These are phyloP conservation scores for Trypanosoma brucei DNA, from an alignment of 208 protist genomes.

Conservation along the genomic window DNA sequence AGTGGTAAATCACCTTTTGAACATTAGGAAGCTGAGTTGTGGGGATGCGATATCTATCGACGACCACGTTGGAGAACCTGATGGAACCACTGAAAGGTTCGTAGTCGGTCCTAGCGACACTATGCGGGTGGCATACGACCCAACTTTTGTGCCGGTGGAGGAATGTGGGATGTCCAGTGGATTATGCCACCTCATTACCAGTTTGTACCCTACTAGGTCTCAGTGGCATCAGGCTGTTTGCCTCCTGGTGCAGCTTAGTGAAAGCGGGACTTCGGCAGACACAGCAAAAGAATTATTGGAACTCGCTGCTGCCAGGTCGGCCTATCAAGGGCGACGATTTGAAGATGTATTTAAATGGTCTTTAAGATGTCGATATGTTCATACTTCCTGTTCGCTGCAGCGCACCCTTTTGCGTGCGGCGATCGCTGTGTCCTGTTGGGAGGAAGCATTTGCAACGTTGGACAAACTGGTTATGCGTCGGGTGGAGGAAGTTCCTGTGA, in stretches of 20 bases:
- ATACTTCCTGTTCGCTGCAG: constrained; percentile 22
- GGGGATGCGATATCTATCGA: neutral
- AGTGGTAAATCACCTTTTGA: constrained; percentile 16
- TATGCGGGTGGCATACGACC: constrained; percentile 26
- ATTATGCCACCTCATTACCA: constrained; percentile 19
- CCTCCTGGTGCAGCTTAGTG: constrained; percentile 17
- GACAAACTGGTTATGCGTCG: constrained; percentile 8
- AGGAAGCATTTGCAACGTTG: constrained; percentile 18
- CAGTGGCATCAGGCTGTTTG: constrained; percentile 33
- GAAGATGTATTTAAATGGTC: constrained; percentile 19
- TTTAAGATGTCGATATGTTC: constrained; percentile 6
- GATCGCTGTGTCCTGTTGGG: constrained; percentile 14
- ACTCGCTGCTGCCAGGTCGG: constrained; percentile 17
- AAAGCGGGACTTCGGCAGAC: neutral
- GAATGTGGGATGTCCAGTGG: constrained; percentile 19
- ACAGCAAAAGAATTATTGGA: constrained; percentile 27
- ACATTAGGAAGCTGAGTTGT: neutral
- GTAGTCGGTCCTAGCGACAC: constrained; percentile 22
- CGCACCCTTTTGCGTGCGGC: constrained; percentile 23
- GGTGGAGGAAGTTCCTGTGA: constrained; percentile 7
- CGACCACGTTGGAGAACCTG: constrained; percentile 1
- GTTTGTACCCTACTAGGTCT: constrained; percentile 20
- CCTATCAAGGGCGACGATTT: constrained; percentile 25
- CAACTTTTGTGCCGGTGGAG: constrained; percentile 31
- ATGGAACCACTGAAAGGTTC: constrained; percentile 3